Conservation (phyloP, 306 rosid genomes). For the Delonix regia region DNA sequence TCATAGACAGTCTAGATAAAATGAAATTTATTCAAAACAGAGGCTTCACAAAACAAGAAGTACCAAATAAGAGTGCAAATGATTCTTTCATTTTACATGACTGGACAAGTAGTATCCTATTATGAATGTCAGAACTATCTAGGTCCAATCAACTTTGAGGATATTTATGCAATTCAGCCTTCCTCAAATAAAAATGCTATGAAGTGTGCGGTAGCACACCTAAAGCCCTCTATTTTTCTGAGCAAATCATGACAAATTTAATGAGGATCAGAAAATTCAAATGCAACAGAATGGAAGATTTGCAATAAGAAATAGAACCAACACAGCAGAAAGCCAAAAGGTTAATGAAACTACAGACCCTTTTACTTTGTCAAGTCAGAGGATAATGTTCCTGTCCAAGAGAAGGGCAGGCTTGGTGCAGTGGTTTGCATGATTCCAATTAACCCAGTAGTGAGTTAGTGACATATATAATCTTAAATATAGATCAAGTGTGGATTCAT, state of each 20-base stretch:
- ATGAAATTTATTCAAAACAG: neutral
- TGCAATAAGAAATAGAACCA: neutral
- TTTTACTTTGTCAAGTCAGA: neutral
- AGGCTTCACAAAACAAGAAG: neutral
- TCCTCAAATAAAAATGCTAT: neutral
- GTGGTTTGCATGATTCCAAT: neutral
- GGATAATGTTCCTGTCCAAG: neutral
- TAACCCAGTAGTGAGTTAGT: neutral
- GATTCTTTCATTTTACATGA: neutral
- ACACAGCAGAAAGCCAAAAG: neutral
- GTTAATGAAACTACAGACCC: neutral
- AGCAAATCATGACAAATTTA: neutral
- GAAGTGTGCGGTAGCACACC: neutral
- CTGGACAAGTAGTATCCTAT: neutral
- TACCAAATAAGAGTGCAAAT: neutral
- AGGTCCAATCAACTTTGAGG: neutral
- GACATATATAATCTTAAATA: neutral
- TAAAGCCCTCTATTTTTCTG: neutral
- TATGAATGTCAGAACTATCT: neutral
- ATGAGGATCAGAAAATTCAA: neutral
- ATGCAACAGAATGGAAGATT: neutral
- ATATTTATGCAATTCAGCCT: neutral
- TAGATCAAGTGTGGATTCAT: constrained; percentile 17
- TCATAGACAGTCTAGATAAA: neutral
- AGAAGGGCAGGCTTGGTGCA: neutral